Evolutionary conservation across 106 monocot genomes (phyloP).

Genomic region (Dioscorea dumetorum): DNA sequence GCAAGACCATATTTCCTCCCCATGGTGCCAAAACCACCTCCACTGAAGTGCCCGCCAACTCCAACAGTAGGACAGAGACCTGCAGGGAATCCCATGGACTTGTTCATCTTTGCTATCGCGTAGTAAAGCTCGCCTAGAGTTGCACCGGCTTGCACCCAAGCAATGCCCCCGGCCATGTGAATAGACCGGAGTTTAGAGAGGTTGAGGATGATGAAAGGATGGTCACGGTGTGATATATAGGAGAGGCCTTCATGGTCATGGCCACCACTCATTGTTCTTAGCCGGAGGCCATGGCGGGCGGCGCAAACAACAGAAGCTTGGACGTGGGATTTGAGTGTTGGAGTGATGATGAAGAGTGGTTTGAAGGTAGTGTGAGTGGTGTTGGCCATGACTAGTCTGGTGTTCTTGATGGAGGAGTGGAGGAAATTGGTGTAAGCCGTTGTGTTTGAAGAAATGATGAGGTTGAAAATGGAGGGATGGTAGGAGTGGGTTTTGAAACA

Average conservation of each 20-base stretch:
- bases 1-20: conserved; percentile 34
- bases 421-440: background rate
- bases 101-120: background rate
- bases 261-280: background rate
- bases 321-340: background rate
- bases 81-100: background rate
- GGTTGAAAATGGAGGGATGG: background rate
- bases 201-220: background rate
- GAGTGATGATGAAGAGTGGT: background rate
- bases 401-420: background rate
- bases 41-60: conserved; percentile 46
- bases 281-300: background rate
- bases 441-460: background rate
- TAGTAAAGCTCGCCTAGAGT: background rate
- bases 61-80: conserved; percentile 23
- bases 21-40: conserved; percentile 44
- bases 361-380: background rate
- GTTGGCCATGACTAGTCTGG: background rate
- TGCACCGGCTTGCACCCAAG: conserved; percentile 1
- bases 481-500: background rate
- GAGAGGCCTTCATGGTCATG: conserved; percentile 3
- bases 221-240: background rate
- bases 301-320: background rate
- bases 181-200: background rate
- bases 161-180: background rate